Percentiles rank a stretch among this genome's conserved stretches.
Conservation (phyloP, 2,329 filamentous ascomycete species). For the Lojkania enalia region DNA sequence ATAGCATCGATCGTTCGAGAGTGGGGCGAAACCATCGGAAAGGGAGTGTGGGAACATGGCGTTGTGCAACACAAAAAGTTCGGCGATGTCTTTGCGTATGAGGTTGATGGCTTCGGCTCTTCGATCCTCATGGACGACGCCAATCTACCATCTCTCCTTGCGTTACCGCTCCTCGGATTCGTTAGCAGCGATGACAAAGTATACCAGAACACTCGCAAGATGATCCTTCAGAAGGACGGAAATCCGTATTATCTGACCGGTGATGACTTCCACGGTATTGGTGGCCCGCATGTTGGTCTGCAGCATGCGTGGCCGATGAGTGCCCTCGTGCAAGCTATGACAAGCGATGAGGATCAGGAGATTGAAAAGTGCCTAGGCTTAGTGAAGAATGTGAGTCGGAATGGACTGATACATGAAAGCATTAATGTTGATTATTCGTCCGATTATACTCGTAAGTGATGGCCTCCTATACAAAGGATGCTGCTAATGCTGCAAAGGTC, state of each 20-base stretch:
- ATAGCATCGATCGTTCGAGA: constrained; percentile 55
- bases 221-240: constrained; percentile 71
- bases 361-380: constrained; percentile 72
- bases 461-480: too few species aligned
- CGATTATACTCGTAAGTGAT: constrained; percentile 73
- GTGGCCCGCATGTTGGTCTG: constrained; percentile 82
- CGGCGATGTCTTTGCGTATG: constrained; percentile 81
- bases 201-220: constrained; percentile 87
- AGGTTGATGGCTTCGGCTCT: constrained; percentile 85
- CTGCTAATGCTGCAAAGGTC: constrained; percentile 50
- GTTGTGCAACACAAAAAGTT: constrained; percentile 75
- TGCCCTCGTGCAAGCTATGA: constrained; percentile 87
- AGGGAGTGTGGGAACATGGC: constrained; percentile 83
- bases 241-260: constrained; percentile 91
- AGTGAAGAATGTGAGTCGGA: constrained; percentile 73
- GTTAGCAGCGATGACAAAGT: constrained; percentile 64
- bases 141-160: constrained; percentile 80
- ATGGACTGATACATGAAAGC: constrained; percentile 90
- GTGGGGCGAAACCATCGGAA: constrained; percentile 67
- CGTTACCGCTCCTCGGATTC: constrained; percentile 79
- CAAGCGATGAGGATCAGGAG: constrained; percentile 79
- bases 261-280: constrained; percentile 79
- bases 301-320: constrained; percentile 97
- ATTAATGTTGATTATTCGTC: constrained; percentile 74
- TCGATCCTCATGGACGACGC: constrained; percentile 87